Evolutionary conservation across 2,329 filamentous ascomycete genomes (phyloP), one percentile per base, ranked within the genome.

Genomic region (Rachicladosporium sp.): DNA sequence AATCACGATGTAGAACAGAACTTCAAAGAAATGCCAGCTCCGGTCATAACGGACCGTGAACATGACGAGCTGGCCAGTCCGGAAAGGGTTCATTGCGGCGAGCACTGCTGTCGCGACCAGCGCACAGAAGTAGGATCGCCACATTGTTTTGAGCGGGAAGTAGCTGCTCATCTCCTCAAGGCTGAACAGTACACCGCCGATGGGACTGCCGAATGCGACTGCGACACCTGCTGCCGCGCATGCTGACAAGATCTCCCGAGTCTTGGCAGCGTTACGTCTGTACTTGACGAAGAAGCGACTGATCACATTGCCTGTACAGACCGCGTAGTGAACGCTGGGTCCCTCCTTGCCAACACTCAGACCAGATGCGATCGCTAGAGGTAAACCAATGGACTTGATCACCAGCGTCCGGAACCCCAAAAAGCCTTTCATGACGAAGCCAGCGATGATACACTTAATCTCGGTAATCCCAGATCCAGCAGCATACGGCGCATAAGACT

Each of bases 361-460:
- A 2, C 91, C 91, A 1, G 88, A 95, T 9, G 83, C 88, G 58
- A 98, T 98, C 33, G 89, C 84, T 33, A 98, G 68, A 1, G 91
- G 91, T 35, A 98, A 68, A 15, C 82, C 84, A 40, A 96, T 76
- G 0, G 87, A 93, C 65, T 98, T 98, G 65, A 98, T 96, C 44
- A 91, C 61, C 27, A 98, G 68, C 4, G 91, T 96, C 75, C 86
- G 87, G 52, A 81, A 80, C 12, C 89, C 87, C 10, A 98, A 71
- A 55, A 98, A 98, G 0, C 88, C 91, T 63, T 96, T 95, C 91
- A 98, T 98, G 36, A 96, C 85, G 58, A 98, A 98, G 3, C 91
- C 91, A 4, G 89, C 91, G 56, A 98, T 94, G 57, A 98, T 96
- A 63, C 87, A 94, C 63, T 98, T 98, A 71, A 98, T 98, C 66